phyloP scores from a whole-genome alignment of 805 yeast genomes.

The Trichomonascus vanleenenianus region DNA sequence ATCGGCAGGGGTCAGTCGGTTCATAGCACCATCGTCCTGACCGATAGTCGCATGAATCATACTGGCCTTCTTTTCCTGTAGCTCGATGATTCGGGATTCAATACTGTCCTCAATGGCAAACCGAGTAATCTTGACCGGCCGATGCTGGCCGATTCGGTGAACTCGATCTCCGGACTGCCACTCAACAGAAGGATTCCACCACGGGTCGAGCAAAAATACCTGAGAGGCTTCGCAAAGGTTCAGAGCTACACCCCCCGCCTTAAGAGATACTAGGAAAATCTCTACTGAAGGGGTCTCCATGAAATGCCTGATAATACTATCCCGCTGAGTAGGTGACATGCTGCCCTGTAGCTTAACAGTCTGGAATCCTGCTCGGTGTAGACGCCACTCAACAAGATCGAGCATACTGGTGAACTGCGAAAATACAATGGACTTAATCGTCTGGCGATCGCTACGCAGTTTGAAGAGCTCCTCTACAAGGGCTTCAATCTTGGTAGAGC shows the following conservation, averaged over 20 bases:
- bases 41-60: slow-evolving; percentile 97
- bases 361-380: slow-evolving; percentile 88
- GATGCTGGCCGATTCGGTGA: slow-evolving; percentile 90
- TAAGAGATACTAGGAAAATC: slow-evolving; percentile 86
- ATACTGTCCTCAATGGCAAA: slow-evolving; percentile 95
- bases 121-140: slow-evolving; percentile 90
- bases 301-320: slow-evolving; percentile 79
- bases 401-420: slow-evolving; percentile 97
- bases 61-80: slow-evolving; percentile 95
- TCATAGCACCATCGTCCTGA: slow-evolving; percentile 86
- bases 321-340: slow-evolving; percentile 95
- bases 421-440: slow-evolving; percentile 92
- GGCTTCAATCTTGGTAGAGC: slow-evolving; percentile 96
- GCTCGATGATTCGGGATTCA: slow-evolving; percentile 89
- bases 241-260: slow-evolving; percentile 98
- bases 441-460: slow-evolving; percentile 74
- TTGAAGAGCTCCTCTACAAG: slow-evolving; percentile 86
- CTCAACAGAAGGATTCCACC: slow-evolving; percentile 99
- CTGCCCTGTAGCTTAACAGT: slow-evolving; percentile 94
- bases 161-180: slow-evolving; percentile 99
- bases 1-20: slow-evolving; percentile 83
- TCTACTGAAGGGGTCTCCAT: slow-evolving; percentile 91
- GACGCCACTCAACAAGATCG: slow-evolving; percentile 92
- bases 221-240: slow-evolving; percentile 96
- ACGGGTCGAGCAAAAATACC: slow-evolving; percentile 91